Evolutionary conservation across 2,329 filamentous ascomycete genomes (phyloP).

Genomic region (Orbilia blumenaviensis): DNA sequence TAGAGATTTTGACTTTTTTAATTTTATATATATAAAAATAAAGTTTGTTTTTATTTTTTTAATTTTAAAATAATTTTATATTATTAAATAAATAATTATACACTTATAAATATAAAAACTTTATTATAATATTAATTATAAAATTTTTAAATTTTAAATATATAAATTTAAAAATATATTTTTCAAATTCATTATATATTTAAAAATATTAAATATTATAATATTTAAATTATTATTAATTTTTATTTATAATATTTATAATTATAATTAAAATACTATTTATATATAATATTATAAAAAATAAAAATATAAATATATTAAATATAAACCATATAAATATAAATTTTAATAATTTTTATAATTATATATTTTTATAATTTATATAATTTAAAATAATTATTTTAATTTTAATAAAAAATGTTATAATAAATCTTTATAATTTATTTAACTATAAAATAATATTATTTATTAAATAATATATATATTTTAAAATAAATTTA

Average conservation of each 20-base stretch:
- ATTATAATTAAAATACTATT: slow-evolving; percentile 18
- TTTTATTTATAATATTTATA: not conserved
- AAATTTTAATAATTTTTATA: not conserved
- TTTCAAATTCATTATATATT: no score
- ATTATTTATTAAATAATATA: not conserved
- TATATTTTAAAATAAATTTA: not conserved
- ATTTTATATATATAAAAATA: no score
- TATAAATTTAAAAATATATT: slow-evolving; percentile 1
- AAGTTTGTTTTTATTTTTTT: no score
- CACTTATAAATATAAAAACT: no score
- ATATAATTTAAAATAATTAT: not conserved
- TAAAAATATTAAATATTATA: not conserved
- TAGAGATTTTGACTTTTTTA: not conserved
- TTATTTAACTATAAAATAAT: not conserved
- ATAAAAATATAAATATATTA: not conserved
- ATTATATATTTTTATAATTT: not conserved
- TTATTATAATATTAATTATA: no score
- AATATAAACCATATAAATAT: not conserved
- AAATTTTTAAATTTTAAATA: no score
- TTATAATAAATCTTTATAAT: not conserved
- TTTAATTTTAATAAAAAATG: not conserved
- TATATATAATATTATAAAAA: slow-evolving; percentile 11
- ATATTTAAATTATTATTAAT: no score
- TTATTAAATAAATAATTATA: no score
- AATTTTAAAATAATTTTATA: no score